Evolutionary conservation across 2,329 filamentous ascomycete genomes (phyloP).

Genomic region (Lachnellula occidentalis): DNA sequence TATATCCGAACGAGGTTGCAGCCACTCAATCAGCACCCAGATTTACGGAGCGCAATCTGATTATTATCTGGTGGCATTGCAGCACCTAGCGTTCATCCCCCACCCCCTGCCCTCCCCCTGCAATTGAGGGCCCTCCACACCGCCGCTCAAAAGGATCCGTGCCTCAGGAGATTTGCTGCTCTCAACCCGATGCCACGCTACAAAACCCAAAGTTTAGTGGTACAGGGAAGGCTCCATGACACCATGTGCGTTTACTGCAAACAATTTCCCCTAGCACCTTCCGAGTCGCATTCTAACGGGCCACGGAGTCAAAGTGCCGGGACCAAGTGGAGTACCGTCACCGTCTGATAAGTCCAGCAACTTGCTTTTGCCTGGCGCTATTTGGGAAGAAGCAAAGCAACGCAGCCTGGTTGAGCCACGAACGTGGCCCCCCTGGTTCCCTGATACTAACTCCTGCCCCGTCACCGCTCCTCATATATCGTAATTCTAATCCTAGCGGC

Average conservation of each 20-base stretch:
- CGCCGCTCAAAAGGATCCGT: slow-evolving; percentile 7
- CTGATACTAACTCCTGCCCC: slow-evolving; percentile 10
- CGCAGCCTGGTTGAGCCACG: slow-evolving; percentile 1
- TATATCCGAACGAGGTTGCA: neutral
- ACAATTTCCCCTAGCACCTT: slow-evolving; percentile 7
- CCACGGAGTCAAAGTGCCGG: slow-evolving; percentile 21
- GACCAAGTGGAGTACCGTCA: slow-evolving; percentile 8
- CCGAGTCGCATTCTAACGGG: slow-evolving; percentile 9
- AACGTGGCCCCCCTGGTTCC: slow-evolving; percentile 7
- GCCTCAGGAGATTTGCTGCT: neutral
- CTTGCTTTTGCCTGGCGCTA: neutral
- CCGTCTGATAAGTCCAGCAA: slow-evolving; percentile 14
- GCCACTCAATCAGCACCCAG: neutral
- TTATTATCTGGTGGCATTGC: neutral
- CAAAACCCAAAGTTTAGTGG: neutral
- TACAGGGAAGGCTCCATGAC: neutral
- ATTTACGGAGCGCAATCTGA: neutral
- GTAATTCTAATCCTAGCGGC: slow-evolving; percentile 17
- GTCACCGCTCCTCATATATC: slow-evolving; percentile 18
- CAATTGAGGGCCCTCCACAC: slow-evolving; percentile 7
- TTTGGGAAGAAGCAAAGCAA: neutral
- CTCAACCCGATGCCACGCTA: neutral
- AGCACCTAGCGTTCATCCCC: neutral
- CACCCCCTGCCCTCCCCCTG: too few relatives aligned
- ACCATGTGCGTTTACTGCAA: slow-evolving; percentile 15